Base-by-base conservation (phyloP, 2,329 filamentous ascomycete species). In the Domatiomyces globalis region DNA sequence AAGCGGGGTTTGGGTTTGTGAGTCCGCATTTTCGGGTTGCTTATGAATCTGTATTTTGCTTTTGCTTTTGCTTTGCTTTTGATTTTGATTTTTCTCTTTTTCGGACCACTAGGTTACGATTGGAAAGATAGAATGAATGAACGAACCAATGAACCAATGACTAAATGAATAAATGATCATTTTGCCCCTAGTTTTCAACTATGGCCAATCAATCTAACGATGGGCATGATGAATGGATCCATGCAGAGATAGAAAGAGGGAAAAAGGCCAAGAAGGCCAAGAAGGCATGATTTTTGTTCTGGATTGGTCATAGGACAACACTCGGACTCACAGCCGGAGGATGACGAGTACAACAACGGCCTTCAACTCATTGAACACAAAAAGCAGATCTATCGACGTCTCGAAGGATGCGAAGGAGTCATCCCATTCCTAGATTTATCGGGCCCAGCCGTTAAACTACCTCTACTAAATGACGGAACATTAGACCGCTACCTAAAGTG, bases 321-420 rank as follows among this genome's bases (percentile, higher is more conserved):
- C 17, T 48, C 49, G 1, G 33, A 43, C 33, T 46, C 49, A 22
- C 25, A 9, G 25, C 15, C 17, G 12, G 27, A 9, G 25, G 33
- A 44, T 17, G 48, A 50, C 48, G 48, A 50, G 12, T 50, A 50
- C 19, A n/a, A 50, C 5, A 29, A 45, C 42, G 9, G 36, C 19
- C 36, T 48, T 43, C 15, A 48, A 43, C 33, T 29, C 27, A 42
- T 51, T 44, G 49, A 48, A 43, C 45, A 48, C 49, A 25, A 51
- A 51, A 51, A 47, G 49, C n/a, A 51, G 12, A 51, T 51, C 36
- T 51, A n/a, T n/a, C n/a, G n/a, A n/a, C n/a, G n/a, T n/a, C n/a
- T n/a, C n/a, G n/a, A n/a, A n/a, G n/a, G n/a, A n/a, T n/a, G n/a
- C n/a, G n/a, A n/a, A 51, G 49, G 49, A 12, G 27, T 51, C 45